Percentiles rank a stretch among this genome's conserved stretches.
Evolutionary conservation across 2,329 filamentous ascomycete species (phyloP).

Genomic region (Cladophialophora bantiana): DNA sequence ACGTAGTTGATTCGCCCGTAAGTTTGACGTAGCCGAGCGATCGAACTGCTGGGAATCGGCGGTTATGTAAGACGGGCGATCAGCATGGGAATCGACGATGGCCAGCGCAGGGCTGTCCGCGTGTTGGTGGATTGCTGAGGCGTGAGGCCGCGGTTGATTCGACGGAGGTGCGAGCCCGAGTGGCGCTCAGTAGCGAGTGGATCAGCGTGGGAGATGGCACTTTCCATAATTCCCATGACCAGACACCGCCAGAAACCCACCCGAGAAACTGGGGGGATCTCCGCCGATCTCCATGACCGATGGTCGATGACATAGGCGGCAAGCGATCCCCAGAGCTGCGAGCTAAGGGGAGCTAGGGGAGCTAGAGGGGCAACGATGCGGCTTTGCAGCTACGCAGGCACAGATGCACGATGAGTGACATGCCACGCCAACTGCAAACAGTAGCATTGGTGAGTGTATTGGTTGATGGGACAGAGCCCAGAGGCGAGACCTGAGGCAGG

Average conservation of each 20-base stretch:
- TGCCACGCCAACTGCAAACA: constrained; percentile 1
- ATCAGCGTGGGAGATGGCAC: constrained; percentile 20
- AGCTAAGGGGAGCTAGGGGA: background rate
- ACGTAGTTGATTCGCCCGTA: background rate
- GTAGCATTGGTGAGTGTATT: background rate
- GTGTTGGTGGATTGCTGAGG: background rate
- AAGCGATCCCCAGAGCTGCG: background rate
- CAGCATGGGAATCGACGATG: constrained; percentile 1
- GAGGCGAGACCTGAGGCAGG: too few species aligned
- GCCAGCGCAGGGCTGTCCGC: background rate
- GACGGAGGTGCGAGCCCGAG: constrained; percentile 6
- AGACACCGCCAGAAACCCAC: constrained; percentile 7
- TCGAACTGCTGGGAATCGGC: background rate
- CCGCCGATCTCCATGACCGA: constrained; percentile 7
- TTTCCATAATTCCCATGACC: constrained; percentile 24
- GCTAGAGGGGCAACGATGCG: constrained; percentile 5
- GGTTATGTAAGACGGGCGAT: background rate
- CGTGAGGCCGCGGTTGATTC: constrained; percentile 5
- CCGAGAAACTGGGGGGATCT: constrained; percentile 18
- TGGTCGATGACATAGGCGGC: constrained; percentile 16
- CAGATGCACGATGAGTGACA: constrained; percentile 12
- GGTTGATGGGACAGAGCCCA: too few species aligned
- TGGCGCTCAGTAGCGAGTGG: constrained; percentile 11
- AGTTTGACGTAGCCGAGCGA: constrained; percentile 1
- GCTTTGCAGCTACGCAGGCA: background rate